A percentile compares a stretch with the other conserved stretches of the same genome.
Evolutionary conservation across 1,139 yeast species (phyloP).

Genomic region (Blastobotrys buckinghamii): DNA sequence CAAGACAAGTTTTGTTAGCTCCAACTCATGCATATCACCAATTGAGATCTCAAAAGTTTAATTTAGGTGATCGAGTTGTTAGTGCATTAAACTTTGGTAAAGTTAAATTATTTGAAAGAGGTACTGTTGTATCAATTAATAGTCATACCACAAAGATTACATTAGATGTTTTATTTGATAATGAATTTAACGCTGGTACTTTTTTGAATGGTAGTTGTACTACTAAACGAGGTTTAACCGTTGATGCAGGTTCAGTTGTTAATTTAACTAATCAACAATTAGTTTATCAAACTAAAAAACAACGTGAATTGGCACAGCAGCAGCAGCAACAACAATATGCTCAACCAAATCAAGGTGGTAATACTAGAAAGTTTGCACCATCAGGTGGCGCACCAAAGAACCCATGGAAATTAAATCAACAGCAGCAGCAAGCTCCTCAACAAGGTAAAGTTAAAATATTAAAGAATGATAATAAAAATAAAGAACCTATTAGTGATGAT

Average conservation of each 20-base stretch:
- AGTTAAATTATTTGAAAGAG: slow-evolving; percentile 81
- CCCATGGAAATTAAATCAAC: not conserved
- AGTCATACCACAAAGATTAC: slow-evolving; percentile 51
- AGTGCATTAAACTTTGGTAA: slow-evolving; percentile 85
- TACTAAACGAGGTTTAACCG: slow-evolving; percentile 75
- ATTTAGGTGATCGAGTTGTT: slow-evolving; percentile 83
- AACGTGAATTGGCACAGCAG: slow-evolving; percentile 3
- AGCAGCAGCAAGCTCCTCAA: not conserved
- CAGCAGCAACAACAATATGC: not conserved
- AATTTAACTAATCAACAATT: slow-evolving; percentile 71
- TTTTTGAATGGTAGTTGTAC: slow-evolving; percentile 69
- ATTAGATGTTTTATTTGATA: slow-evolving; percentile 76
- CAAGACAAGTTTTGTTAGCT: slow-evolving; percentile 74
- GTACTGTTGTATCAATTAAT: slow-evolving; percentile 81
- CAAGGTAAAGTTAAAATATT: slow-evolving; percentile 1
- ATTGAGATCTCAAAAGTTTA: slow-evolving; percentile 69
- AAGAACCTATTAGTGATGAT: not conserved
- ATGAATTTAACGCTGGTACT: slow-evolving; percentile 76
- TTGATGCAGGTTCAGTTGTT: slow-evolving; percentile 77
- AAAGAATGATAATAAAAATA: not conserved
- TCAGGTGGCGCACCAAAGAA: slow-evolving; percentile 17
- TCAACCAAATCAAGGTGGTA: not conserved
- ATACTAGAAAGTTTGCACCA: not conserved
- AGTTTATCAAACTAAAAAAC: slow-evolving; percentile 46
- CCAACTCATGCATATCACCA: slow-evolving; percentile 70